A percentile compares a stretch with the other conserved stretches of the same genome.
Conservation (phyloP, 306 rosid species). For the Phaseolus lunatus region DNA sequence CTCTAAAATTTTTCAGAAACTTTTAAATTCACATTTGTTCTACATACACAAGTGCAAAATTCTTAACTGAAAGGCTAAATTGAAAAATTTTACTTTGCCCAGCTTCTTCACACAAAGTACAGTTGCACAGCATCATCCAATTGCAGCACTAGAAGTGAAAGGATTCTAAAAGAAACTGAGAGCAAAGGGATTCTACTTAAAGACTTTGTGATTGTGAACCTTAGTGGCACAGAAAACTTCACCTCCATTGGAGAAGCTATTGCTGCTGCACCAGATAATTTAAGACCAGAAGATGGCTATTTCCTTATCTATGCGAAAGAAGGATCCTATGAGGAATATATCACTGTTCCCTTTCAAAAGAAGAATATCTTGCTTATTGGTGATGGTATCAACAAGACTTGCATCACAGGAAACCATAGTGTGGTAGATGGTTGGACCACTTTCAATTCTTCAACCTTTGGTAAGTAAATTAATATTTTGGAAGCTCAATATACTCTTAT, state of each 20-base stretch:
- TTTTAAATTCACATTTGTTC: too few relatives aligned
- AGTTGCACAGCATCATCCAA: conserved; percentile 46
- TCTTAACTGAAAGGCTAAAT: conserved; percentile 1
- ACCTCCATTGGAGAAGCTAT: conserved; percentile 72
- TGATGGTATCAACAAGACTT: conserved; percentile 77
- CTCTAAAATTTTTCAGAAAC: too few relatives aligned
- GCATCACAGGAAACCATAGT: conserved; percentile 77
- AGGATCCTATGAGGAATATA: conserved; percentile 72
- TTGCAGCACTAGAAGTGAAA: conserved; percentile 50
- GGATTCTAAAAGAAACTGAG: conserved; percentile 52
- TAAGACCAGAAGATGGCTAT: conserved; percentile 67
- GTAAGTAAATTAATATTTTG: conserved; percentile 49
- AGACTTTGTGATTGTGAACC: conserved; percentile 55
- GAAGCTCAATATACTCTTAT: not conserved
- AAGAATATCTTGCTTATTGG: conserved; percentile 71
- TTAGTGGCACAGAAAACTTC: conserved; percentile 68
- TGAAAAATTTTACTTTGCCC: conserved; percentile 31
- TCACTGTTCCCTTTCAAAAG: conserved; percentile 55
- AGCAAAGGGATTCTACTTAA: conserved; percentile 58
- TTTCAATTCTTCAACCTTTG: conserved; percentile 77
- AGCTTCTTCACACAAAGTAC: conserved; percentile 54
- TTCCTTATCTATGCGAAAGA: conserved; percentile 61
- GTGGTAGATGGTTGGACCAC: conserved; percentile 77
- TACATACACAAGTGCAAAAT: not conserved
- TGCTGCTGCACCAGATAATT: conserved; percentile 59